Evolutionary conservation across 129 eudicot genomes (phyloP).

Genomic region (Kitagawia praeruptora): DNA sequence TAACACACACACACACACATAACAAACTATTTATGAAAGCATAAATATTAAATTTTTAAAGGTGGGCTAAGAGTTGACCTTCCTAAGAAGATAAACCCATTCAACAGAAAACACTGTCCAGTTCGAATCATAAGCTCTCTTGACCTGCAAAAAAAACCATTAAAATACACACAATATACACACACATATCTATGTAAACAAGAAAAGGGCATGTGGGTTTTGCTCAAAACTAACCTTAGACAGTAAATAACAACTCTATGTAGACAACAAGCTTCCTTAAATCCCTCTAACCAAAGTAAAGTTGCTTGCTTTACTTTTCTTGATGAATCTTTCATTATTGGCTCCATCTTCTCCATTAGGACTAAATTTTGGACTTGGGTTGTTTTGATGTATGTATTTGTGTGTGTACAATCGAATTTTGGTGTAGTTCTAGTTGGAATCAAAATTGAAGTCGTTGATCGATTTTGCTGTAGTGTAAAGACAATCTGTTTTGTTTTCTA

Average conservation of each 20-base stretch:
- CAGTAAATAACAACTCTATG: slow-evolving; percentile 84
- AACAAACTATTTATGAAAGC: neutral
- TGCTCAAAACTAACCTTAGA: slow-evolving; percentile 37
- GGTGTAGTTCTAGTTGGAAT: neutral
- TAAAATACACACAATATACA: neutral
- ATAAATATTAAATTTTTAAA: neutral
- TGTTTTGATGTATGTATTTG: neutral
- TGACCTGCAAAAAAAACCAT: slow-evolving; percentile 42
- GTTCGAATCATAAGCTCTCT: slow-evolving; percentile 71
- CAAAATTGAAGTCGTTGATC: neutral
- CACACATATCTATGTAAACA: neutral
- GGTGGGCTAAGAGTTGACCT: slow-evolving; percentile 31
- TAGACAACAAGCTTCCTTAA: slow-evolving; percentile 84
- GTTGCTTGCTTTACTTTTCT: slow-evolving; percentile 48
- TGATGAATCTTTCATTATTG: slow-evolving; percentile 20
- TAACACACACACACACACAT: neutral
- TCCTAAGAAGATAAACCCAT: slow-evolving; percentile 88
- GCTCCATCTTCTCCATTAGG: slow-evolving; percentile 29
- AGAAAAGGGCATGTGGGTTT: neutral
- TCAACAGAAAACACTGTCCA: slow-evolving; percentile 82
- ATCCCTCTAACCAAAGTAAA: slow-evolving; percentile 64
- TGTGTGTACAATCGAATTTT: neutral
- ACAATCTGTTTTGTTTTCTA: neutral
- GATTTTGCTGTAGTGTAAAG: neutral
- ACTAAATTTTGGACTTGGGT: neutral